Percentiles rank a stretch among this genome's conserved stretches.
Evolutionary conservation across 306 rosid species (phyloP).

Genomic region (Quercus bicolor): DNA sequence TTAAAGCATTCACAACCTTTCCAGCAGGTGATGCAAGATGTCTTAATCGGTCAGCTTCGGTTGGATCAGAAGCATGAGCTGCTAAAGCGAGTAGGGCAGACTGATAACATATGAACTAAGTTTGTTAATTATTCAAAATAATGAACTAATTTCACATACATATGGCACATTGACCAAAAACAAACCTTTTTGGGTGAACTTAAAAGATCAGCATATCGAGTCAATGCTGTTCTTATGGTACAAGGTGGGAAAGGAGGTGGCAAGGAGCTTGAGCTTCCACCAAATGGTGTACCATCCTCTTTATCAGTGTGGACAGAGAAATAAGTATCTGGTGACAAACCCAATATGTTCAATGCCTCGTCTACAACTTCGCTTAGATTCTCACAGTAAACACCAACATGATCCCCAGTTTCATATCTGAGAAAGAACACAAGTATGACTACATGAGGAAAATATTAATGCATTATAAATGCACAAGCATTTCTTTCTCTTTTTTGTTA

Average conservation of each 20-base stretch:
- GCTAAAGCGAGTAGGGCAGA: slow-evolving; percentile 83
- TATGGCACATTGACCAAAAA: slow-evolving; percentile 14
- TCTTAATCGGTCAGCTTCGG: slow-evolving; percentile 81
- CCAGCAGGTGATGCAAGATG: slow-evolving; percentile 95
- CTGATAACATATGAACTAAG: slow-evolving; percentile 38
- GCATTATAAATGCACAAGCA: slow-evolving; percentile 1
- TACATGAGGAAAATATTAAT: slow-evolving; percentile 9
- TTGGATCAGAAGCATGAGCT: slow-evolving; percentile 80
- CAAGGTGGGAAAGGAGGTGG: slow-evolving; percentile 81
- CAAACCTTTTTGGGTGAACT: slow-evolving; percentile 90
- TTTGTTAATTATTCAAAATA: background rate
- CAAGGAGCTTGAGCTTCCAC: slow-evolving; percentile 75
- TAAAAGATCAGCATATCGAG: slow-evolving; percentile 80
- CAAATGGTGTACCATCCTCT: slow-evolving; percentile 80
- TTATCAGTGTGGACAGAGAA: slow-evolving; percentile 75
- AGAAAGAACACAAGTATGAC: slow-evolving; percentile 10
- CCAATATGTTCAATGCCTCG: slow-evolving; percentile 63
- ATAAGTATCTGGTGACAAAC: slow-evolving; percentile 70
- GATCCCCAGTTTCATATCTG: slow-evolving; percentile 99
- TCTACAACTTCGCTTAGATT: slow-evolving; percentile 79
- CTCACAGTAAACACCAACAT: slow-evolving; percentile 94
- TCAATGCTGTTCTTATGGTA: slow-evolving; percentile 66
- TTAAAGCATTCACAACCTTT: slow-evolving; percentile 54
- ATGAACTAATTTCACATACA: background rate
- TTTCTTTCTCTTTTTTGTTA: slow-evolving; percentile 5